These are phyloP conservation scores for Dalbergia cultrata DNA, from an alignment of 306 rosid species.

Conservation along the genomic window DNA sequence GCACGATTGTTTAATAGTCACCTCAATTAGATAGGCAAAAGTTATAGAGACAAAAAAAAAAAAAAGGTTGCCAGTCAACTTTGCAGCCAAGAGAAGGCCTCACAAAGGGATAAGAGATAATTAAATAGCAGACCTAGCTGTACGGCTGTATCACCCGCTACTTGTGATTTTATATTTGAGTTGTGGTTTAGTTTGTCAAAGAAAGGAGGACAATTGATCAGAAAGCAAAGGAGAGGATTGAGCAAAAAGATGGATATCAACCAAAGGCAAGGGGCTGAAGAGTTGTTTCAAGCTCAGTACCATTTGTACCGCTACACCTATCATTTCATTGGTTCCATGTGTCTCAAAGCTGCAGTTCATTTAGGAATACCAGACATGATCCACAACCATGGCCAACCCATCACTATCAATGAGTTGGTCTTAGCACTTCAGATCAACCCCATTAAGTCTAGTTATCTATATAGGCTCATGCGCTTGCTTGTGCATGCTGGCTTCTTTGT, in stretches of 20 bases:
- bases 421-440: constrained; percentile 51
- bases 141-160: too few species aligned
- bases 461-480: constrained; percentile 53
- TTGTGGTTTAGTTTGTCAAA: not conserved
- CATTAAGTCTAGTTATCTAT: constrained; percentile 33
- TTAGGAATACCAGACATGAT: constrained; percentile 47
- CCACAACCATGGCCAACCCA: constrained; percentile 49
- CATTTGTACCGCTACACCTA: constrained; percentile 32
- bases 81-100: not conserved
- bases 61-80: not conserved
- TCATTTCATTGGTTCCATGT: constrained; percentile 40
- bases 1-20: too few species aligned
- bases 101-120: not conserved
- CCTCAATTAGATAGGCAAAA: too few species aligned
- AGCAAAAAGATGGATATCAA: constrained; percentile 38
- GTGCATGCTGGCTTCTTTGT: constrained; percentile 53
- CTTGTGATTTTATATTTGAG: not conserved
- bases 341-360: constrained; percentile 44
- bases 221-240: not conserved
- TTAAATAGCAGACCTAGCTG: not conserved
- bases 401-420: constrained; percentile 50
- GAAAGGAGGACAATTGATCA: not conserved
- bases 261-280: constrained; percentile 6
- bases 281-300: constrained; percentile 45
- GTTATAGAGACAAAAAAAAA: too few species aligned